Conservation (phyloP, 2,329 filamentous ascomycete genomes). For the Blumeria graminis region DNA sequence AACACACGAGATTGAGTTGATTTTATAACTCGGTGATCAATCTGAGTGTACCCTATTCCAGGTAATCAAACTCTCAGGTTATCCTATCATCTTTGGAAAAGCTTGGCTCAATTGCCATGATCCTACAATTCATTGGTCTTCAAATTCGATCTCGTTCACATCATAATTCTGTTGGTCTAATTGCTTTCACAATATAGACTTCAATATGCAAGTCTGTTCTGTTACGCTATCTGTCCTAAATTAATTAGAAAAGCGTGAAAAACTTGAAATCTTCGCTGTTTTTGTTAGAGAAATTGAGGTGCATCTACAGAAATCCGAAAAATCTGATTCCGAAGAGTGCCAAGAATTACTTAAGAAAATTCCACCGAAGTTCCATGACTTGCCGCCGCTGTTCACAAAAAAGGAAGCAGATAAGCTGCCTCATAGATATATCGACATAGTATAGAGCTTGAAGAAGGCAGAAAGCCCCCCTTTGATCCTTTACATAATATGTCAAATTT, state of each 20-base stretch:
- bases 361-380: neutral
- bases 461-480: too few species aligned
- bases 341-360: neutral
- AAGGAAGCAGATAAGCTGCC: constrained; percentile 1
- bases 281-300: neutral
- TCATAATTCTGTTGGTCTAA: neutral
- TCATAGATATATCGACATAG: neutral
- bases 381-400: neutral
- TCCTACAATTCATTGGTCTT: too few species aligned
- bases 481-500: neutral
- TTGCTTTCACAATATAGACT: neutral
- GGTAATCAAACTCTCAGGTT: too few species aligned
- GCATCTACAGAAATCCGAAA: neutral
- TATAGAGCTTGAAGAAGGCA: too few species aligned
- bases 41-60: too few species aligned
- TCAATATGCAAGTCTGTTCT: neutral
- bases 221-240: neutral
- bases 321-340: neutral
- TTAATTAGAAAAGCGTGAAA: neutral
- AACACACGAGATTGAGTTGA: too few species aligned
- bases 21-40: too few species aligned
- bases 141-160: neutral
- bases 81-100: too few species aligned
- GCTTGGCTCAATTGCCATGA: neutral
- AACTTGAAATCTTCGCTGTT: neutral